phyloP scores from a whole-genome alignment of 2,329 filamentous ascomycete genomes.

The Claviceps humidiphila region DNA sequence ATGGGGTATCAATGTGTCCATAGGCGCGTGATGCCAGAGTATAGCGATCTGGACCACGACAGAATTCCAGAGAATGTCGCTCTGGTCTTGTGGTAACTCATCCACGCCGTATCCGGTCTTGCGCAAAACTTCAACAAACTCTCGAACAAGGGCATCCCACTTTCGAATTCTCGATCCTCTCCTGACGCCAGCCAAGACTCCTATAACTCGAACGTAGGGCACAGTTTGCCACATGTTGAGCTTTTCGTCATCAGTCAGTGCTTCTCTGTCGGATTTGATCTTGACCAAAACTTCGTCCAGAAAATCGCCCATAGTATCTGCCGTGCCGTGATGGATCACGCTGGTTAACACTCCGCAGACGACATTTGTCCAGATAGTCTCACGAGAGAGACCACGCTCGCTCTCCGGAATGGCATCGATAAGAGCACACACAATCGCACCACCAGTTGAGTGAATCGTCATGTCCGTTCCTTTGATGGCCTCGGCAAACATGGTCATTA shows the following conservation, averaged over 20 bases:
- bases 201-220: constrained; percentile 46
- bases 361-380: constrained; percentile 47
- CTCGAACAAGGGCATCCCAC: constrained; percentile 55
- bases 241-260: constrained; percentile 10
- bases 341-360: constrained; percentile 67
- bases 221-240: constrained; percentile 25
- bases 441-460: constrained; percentile 45
- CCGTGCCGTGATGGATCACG: constrained; percentile 67
- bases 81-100: constrained; percentile 21
- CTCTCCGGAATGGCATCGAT: constrained; percentile 37
- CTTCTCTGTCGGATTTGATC: constrained; percentile 23
- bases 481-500: constrained; percentile 88
- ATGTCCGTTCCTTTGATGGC: constrained; percentile 52
- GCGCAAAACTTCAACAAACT: constrained; percentile 39
- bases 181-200: constrained; percentile 62
- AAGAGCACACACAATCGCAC: constrained; percentile 38
- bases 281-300: constrained; percentile 47
- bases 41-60: constrained; percentile 49
- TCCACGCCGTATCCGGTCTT: constrained; percentile 27
- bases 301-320: constrained; percentile 59
- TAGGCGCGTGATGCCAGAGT: constrained; percentile 60
- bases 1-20: constrained; percentile 63
- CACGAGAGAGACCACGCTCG: constrained; percentile 33
- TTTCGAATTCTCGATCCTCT: constrained; percentile 61
- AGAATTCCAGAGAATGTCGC: constrained; percentile 39